Evolutionary conservation across 257 asterid genomes (phyloP).

Genomic region (Jacaranda mimosifolia): DNA sequence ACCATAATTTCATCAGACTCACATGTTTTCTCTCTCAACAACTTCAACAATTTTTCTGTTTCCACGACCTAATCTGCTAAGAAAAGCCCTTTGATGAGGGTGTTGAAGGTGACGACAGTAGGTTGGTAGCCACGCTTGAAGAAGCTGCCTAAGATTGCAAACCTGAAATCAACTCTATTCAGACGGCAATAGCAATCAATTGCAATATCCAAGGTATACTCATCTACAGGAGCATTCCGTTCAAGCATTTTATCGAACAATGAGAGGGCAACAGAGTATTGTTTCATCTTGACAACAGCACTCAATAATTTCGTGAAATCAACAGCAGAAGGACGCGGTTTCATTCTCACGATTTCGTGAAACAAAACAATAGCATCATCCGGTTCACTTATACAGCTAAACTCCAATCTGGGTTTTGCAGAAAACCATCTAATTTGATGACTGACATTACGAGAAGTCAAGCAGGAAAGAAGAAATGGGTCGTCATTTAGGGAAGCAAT

Average conservation of each 20-base stretch:
- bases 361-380: slow-evolving; percentile 8
- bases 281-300: slow-evolving; percentile 25
- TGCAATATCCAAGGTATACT: not conserved
- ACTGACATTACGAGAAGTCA: too few species aligned
- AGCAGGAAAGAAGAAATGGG: not conserved
- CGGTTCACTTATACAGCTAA: not conserved
- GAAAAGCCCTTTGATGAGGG: slow-evolving; percentile 34
- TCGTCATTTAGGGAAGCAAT: too few species aligned
- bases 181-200: slow-evolving; percentile 25
- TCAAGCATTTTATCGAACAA: slow-evolving; percentile 34
- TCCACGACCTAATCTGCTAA: not conserved
- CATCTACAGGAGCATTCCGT: not conserved
- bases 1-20: slow-evolving; percentile 3
- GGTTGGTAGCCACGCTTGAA: slow-evolving; percentile 31
- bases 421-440: not conserved
- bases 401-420: not conserved
- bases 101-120: slow-evolving; percentile 9
- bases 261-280: not conserved
- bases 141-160: slow-evolving; percentile 33
- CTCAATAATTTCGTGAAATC: not conserved
- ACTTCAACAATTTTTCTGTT: slow-evolving; percentile 31
- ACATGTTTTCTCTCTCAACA: slow-evolving; percentile 8
- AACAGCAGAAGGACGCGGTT: too few species aligned
- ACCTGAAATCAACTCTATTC: slow-evolving; percentile 25
- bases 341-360: too few species aligned